Evolutionary conservation across 1,139 yeast species (phyloP).

Genomic region (Zygotorulaspora mrakii): DNA sequence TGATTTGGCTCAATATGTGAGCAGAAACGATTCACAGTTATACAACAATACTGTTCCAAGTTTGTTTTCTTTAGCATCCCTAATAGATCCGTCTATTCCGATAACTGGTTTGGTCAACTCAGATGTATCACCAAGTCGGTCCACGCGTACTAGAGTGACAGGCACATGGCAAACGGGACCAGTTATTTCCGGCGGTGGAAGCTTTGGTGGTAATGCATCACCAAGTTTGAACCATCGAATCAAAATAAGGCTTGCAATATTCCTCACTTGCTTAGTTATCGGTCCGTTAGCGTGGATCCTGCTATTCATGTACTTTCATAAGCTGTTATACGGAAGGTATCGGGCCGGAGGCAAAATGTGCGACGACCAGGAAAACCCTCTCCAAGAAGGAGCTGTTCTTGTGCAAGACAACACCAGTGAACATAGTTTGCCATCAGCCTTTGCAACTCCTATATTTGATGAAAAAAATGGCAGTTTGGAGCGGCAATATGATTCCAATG

Average conservation of each 20-base stretch:
- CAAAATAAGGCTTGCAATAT: not conserved
- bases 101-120: slow-evolving; percentile 44
- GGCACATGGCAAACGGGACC: slow-evolving; percentile 2
- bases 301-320: slow-evolving; percentile 1
- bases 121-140: slow-evolving; percentile 3
- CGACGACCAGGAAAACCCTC: not conserved
- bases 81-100: slow-evolving; percentile 62
- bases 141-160: slow-evolving; percentile 9
- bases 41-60: slow-evolving; percentile 51
- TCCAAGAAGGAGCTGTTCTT: not conserved
- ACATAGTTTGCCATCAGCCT: slow-evolving; percentile 5
- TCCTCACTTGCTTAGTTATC: slow-evolving; percentile 2
- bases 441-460: not conserved
- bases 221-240: slow-evolving; percentile 5
- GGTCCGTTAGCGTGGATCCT: not conserved
- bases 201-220: slow-evolving; percentile 8
- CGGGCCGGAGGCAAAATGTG: too few relatives aligned
- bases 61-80: slow-evolving; percentile 45
- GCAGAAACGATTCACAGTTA: slow-evolving; percentile 44
- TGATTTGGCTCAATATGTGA: slow-evolving; percentile 45
- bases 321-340: not conserved
- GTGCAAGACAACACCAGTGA: slow-evolving; percentile 2
- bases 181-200: slow-evolving; percentile 5
- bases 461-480: not conserved
- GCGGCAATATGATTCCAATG: slow-evolving; percentile 1